Evolutionary conservation across 805 yeast genomes (phyloP), one percentile per base, ranked within the genome.

Genomic region (Yarrowia hollandica): DNA sequence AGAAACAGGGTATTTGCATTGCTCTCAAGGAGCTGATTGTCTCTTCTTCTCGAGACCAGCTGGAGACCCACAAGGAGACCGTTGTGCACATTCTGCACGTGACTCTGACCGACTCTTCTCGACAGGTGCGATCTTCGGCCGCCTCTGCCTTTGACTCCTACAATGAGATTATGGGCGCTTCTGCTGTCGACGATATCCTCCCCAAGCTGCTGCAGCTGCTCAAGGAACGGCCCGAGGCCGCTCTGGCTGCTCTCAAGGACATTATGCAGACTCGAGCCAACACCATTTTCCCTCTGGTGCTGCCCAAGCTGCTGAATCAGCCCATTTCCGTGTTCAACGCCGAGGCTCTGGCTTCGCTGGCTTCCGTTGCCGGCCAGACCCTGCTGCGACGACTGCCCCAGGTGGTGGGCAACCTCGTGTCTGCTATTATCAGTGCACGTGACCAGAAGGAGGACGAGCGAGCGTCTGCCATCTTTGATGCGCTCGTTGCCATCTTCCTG

Each of bases 1-100:
- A 96, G 33, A 88, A 88, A 69, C 96, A 91, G 75, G 99, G 99
- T 77, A 89, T 94, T 55, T 94, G 99, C 77, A 83, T 92, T 70
- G 99, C 99, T 8, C 77, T 90, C 50, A 81, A 84, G 41, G 98
- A 91, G 70, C 82, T 94, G 62, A 83, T 91, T 63, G 84, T 82
- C 64, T 87, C 96, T 0, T 81, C 95, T 4, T 65, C 69, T 2
- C 70, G 75, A 3, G 87, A 82, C 14, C 80, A 82, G 7, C 77
- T 92, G 61, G 74, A 68, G 23, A 82, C 81, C 63, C 85, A 82
- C 73, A 89, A 89, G 73, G 81, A 77, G 4, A 75, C 78, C 1
- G 83, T 94, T 67, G 86, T 92, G 63, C 77, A 76, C 23, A 87
- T 92, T 64, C 83, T 92, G 44, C 83, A 92, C 61, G 82, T 80